Evolutionary conservation across 2,329 filamentous ascomycete genomes (phyloP).

Genomic region (Aspergillus sp.): DNA sequence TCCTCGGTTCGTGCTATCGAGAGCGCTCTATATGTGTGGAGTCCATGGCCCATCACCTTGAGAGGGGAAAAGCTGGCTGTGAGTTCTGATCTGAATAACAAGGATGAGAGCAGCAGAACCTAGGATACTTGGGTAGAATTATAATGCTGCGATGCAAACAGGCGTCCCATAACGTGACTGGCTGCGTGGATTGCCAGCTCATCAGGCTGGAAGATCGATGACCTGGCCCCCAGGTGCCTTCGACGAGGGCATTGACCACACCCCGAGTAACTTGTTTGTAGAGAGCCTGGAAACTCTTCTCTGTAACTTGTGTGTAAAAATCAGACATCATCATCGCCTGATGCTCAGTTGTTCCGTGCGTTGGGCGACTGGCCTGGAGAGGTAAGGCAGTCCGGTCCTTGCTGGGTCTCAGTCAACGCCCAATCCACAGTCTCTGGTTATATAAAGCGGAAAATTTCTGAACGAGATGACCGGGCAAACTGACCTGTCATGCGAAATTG

Average conservation of each 20-base stretch:
- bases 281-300: background rate
- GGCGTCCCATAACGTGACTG: background rate
- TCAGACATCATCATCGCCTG: background rate
- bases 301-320: background rate
- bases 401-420: conserved; percentile 1
- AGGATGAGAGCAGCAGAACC: background rate
- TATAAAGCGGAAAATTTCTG: background rate
- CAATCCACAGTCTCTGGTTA: background rate
- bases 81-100: background rate
- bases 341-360: background rate
- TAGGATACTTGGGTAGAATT: background rate
- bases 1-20: background rate
- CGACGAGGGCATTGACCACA: background rate
- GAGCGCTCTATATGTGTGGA: background rate
- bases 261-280: background rate
- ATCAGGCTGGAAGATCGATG: conserved; percentile 7
- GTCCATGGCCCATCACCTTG: background rate
- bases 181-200: conserved; percentile 4
- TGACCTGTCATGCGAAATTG: background rate
- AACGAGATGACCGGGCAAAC: background rate
- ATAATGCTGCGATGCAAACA: conserved; percentile 3
- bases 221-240: background rate
- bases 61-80: background rate
- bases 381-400: conserved; percentile 7
- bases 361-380: conserved; percentile 1